Percentiles rank a stretch among this genome's conserved stretches.
phyloP scores from a whole-genome alignment of 768 basidiomycete genomes.

The Tulasnella sp. region DNA sequence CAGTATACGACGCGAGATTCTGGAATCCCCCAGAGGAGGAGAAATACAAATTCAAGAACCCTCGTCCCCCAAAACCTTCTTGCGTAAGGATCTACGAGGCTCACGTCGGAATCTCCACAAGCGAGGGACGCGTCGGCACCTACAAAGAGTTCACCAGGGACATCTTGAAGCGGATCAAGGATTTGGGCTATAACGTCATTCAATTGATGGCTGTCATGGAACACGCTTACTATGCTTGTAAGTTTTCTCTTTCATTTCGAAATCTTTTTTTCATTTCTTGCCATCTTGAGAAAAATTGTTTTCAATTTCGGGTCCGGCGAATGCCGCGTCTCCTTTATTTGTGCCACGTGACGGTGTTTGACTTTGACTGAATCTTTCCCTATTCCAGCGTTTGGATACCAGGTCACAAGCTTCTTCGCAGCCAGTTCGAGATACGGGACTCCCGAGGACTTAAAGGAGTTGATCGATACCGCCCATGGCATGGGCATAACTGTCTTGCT shows the following conservation, averaged over 20 bases:
- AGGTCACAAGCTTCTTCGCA: conserved; percentile 95
- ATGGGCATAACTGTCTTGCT: conserved; percentile 88
- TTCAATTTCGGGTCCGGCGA: no score
- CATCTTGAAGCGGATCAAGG: conserved; percentile 74
- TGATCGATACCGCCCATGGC: conserved; percentile 88
- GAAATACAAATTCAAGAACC: conserved; percentile 70
- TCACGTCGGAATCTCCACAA: conserved; percentile 91
- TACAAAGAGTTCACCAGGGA: conserved; percentile 91
- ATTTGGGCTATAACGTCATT: conserved; percentile 90
- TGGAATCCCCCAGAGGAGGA: conserved; percentile 82
- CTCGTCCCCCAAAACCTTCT: conserved; percentile 50
- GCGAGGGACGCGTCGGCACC: conserved; percentile 76
- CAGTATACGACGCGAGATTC: conserved; percentile 92
- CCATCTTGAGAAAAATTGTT: no score
- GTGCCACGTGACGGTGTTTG: neutral
- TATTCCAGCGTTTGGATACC: conserved; percentile 86
- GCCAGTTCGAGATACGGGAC: conserved; percentile 91
- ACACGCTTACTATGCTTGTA: conserved; percentile 95
- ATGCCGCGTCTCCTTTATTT: neutral
- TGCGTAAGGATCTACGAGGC: conserved; percentile 86
- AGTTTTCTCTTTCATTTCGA: no score
- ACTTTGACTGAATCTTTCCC: conserved; percentile 14
- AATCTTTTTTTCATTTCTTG: no score
- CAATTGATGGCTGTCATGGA: conserved; percentile 99
- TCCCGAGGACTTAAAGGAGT: conserved; percentile 90